Evolutionary conservation across 2,329 filamentous ascomycete species (phyloP).

Genomic region (Neodidymelliopsis sp.): DNA sequence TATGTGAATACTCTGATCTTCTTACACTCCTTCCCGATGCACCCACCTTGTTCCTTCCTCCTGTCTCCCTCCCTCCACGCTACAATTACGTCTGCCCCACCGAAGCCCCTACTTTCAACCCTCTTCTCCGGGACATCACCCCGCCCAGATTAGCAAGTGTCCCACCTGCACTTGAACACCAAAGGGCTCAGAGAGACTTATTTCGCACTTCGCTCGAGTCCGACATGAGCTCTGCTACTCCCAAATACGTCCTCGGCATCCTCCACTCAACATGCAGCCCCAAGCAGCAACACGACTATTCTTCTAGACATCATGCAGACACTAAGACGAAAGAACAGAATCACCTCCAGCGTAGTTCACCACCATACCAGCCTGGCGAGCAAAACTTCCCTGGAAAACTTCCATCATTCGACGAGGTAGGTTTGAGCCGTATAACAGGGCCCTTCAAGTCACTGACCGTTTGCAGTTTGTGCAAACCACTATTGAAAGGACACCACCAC

Average conservation of each 20-base stretch:
- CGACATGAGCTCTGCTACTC: neutral
- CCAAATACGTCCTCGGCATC: neutral
- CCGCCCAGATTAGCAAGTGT: neutral
- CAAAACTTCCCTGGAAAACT: slow-evolving; percentile 34
- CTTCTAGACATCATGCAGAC: neutral
- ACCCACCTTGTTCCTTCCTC: slow-evolving; percentile 7
- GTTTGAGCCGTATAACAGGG: neutral
- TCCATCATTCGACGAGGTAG: slow-evolving; percentile 44
- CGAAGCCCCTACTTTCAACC: neutral
- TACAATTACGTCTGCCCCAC: neutral
- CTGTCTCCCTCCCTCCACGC: neutral
- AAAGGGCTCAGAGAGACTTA: neutral
- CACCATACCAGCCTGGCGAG: slow-evolving; percentile 45
- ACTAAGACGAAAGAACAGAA: slow-evolving; percentile 30
- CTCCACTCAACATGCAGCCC: slow-evolving; percentile 1
- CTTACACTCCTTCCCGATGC: neutral
- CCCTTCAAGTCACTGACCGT: slow-evolving; percentile 14
- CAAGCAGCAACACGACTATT: neutral
- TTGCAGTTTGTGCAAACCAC: slow-evolving; percentile 36
- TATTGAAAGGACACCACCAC: slow-evolving; percentile 43
- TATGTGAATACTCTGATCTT: slow-evolving; percentile 32
- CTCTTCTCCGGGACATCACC: neutral
- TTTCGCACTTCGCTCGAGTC: neutral
- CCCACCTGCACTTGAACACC: neutral
- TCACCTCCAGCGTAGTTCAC: slow-evolving; percentile 40